Evolutionary conservation across 345 rosid species (phyloP), one percentile per base, ranked within the genome.

Genomic region (Cardamine resedifolia): DNA sequence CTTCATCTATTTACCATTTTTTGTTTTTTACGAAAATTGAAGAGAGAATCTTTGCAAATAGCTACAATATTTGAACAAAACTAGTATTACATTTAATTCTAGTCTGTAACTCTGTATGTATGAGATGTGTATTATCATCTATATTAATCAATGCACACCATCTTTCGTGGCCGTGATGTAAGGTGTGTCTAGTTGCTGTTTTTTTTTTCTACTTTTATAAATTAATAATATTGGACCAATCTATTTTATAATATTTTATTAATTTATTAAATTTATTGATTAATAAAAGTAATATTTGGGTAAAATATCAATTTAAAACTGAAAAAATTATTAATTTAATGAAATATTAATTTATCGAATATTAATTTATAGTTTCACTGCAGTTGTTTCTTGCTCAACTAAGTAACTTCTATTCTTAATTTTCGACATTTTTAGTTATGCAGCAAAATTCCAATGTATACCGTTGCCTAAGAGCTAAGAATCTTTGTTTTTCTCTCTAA

Each of bases 71-170:
- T 36, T 36, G 0, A 12, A 38, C 44, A 12, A 38, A 36, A 36
- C n/a, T n/a, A n/a, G n/a, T 39, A 39, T 39, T 14, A 1, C 3
- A 39, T 39, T 12, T 39, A 15, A 14, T 39, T 12, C 2, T 4
- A 39, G 16, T 39, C 2, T 39, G 7, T 14, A 39, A 39, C 16
- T 39, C 23, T 47, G 23, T 16, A 19, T 47, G 58, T 15, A 16
- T 4, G 38, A 66, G 16, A 16, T 16, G 28, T 24, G 50, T 10
- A 51, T 26, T 7, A 15, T 61, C 21, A 66, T 36, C 49, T 55
- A 57, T 44, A n/a, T n/a, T n/a, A 44, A 69, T 44, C 33, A 69
- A 69, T 57, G 73, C 34, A 45, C 21, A 45, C 34, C 36, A 33
- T 31, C 33, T 47, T 69, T 10, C 8, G 23, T 45, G 64, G 39